Base-by-base conservation (phyloP, 768 basidiomycete species). In the Trametes coccinea region DNA sequence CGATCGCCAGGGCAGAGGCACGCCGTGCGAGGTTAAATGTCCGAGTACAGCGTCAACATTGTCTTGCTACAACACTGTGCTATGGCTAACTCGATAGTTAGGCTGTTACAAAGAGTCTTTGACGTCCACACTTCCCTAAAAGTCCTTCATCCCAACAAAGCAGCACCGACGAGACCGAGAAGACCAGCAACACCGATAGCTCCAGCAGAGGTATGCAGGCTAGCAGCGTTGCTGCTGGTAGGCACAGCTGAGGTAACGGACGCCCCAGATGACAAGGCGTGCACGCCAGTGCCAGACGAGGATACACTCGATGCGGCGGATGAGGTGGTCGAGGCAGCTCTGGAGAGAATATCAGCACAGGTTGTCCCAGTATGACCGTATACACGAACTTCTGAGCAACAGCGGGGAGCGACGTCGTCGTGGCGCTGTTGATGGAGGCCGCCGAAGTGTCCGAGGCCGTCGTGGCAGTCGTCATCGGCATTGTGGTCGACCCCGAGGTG, bases 161-260 rank as follows among this genome's bases (percentile, higher is more conserved):
- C 76, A 54, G 80, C 77, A 44, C 84, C 84, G 56, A 83, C 70
- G 46, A 85, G 66, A 22, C 84, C 83, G 69, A 86, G 72, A 40
- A 84, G 34, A 41, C 78, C 79, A 49, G 80, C 82, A 29, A 84
- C 65, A 14, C 82, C 80, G 65, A 79, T 73, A 0, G 75, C 68
- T 9, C 76, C 71, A 53, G 74, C 65, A 43, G 58, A 59, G 1
- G 54, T 55, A 66, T 54, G 41, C 69, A 65, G 59, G 52, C 66
- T 72, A 14, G 77, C 76, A 45, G 72, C 78, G 45, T 72, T 75
- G 29, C 71, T 70, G 51, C 73, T 63, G 22, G 71, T 30, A 39
- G 74, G 61, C n/a, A 72, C 59, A 11, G 71, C 59, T 2, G 61
- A 30, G 1, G 53, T 58, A 29, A 41, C 51, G 59, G 45, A 48